Evolutionary conservation across 139 green algal genomes (phyloP).

Genomic region (Raphidocelis subcapitata): DNA sequence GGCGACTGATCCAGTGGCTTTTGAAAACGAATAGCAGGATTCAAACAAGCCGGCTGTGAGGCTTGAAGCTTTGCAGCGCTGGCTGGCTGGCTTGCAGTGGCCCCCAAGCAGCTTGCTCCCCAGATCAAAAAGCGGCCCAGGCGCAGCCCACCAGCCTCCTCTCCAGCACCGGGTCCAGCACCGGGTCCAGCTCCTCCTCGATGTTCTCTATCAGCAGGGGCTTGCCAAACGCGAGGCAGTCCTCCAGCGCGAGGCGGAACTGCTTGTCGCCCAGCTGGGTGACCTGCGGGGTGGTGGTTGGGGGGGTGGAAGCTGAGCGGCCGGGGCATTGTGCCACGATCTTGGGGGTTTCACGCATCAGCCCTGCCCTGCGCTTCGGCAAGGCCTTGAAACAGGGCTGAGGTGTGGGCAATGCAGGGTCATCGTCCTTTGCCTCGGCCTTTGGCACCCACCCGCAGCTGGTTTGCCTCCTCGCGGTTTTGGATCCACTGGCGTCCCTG

Average conservation of each 20-base stretch:
- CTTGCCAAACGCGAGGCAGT: slow-evolving; percentile 87
- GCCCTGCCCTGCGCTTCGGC: too few relatives aligned
- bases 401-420: neutral
- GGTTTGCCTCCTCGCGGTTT: slow-evolving; percentile 80
- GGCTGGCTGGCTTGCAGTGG: too few relatives aligned
- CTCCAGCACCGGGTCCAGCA: slow-evolving; percentile 93
- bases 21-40: neutral
- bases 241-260: slow-evolving; percentile 90
- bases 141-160: slow-evolving; percentile 49
- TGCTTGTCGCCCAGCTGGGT: slow-evolving; percentile 83
- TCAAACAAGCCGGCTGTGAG: neutral
- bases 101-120: slow-evolving; percentile 62
- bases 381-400: neutral
- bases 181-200: slow-evolving; percentile 91
- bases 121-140: neutral
- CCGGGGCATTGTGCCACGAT: too few relatives aligned
- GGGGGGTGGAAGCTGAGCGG: neutral
- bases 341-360: too few relatives aligned
- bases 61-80: neutral
- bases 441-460: slow-evolving; percentile 50
- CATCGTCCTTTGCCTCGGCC: too few relatives aligned
- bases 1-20: neutral
- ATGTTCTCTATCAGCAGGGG: slow-evolving; percentile 96
- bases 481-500: slow-evolving; percentile 85
- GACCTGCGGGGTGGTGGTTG: slow-evolving; percentile 12